Evolutionary conservation across 2,329 filamentous ascomycete species (phyloP).

Genomic region (Fusarium anguioides): DNA sequence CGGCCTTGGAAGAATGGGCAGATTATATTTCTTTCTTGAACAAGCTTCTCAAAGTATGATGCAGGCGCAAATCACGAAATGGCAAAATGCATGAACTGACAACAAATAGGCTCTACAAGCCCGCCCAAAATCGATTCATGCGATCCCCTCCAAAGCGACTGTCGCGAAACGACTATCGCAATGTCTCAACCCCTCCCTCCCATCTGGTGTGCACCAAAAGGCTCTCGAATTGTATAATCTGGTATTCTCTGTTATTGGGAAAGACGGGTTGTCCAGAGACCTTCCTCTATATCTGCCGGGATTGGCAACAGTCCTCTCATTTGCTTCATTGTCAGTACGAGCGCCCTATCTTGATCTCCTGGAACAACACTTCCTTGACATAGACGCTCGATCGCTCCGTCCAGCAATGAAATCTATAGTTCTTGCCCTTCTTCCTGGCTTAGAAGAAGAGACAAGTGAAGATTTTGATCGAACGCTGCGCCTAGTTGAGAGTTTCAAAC

Average conservation of each 20-base stretch:
- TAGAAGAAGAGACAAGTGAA: constrained; percentile 97
- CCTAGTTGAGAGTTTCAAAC: constrained; percentile 81
- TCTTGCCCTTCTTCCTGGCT: constrained; percentile 85
- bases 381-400: constrained; percentile 78
- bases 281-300: constrained; percentile 91
- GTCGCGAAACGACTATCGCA: constrained; percentile 94
- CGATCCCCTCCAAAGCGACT: constrained; percentile 82
- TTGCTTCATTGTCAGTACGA: constrained; percentile 91
- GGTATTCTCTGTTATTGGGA: constrained; percentile 87
- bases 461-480: constrained; percentile 91
- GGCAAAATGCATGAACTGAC: not conserved
- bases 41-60: constrained; percentile 82
- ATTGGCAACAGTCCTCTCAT: constrained; percentile 87
- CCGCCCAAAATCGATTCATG: constrained; percentile 75
- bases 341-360: constrained; percentile 86
- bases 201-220: constrained; percentile 97
- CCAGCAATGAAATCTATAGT: constrained; percentile 92
- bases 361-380: constrained; percentile 79
- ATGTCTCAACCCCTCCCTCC: constrained; percentile 91
- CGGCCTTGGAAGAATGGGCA: constrained; percentile 96
- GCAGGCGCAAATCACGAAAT: too few relatives aligned
- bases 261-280: constrained; percentile 82
- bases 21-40: constrained; percentile 99
- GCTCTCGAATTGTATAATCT: constrained; percentile 92
- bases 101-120: constrained; percentile 81